These are phyloP conservation scores for Auricularia sp. DNA, from an alignment of 768 basidiomycete genomes.

Conservation along the genomic window DNA sequence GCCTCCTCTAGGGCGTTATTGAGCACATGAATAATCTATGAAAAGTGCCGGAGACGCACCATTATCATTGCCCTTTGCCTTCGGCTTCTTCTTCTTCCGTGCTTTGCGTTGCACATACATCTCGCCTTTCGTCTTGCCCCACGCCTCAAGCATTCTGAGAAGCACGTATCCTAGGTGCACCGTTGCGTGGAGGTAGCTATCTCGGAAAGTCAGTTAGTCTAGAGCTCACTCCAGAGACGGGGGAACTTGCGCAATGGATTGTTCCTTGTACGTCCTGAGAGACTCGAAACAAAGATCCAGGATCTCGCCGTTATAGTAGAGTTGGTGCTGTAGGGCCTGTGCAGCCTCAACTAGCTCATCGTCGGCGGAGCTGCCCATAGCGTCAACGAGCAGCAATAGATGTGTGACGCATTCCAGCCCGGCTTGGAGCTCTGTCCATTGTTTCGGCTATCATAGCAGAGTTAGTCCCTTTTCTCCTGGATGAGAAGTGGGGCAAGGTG, in stretches of 20 bases:
- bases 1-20: conserved; percentile 26
- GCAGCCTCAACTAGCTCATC: conserved; percentile 61
- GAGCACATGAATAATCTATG: not conserved
- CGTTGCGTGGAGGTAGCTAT: conserved; percentile 80
- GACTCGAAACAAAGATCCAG: conserved; percentile 80
- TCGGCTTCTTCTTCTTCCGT: conserved; percentile 36
- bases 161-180: conserved; percentile 76
- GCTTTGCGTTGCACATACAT: conserved; percentile 57
- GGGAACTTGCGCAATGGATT: conserved; percentile 31
- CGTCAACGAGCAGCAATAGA: conserved; percentile 78
- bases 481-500: not conserved
- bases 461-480: not conserved
- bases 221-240: not conserved
- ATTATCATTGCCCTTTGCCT: conserved; percentile 4
- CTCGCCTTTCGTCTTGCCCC: conserved; percentile 61
- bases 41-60: not conserved
- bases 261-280: conserved; percentile 67
- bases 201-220: conserved; percentile 22
- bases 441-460: conserved; percentile 54
- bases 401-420: conserved; percentile 92
- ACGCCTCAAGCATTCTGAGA: conserved; percentile 82
- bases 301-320: conserved; percentile 92
- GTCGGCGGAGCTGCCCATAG: conserved; percentile 52
- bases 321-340: conserved; percentile 71
- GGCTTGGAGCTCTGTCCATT: conserved; percentile 90